Conservation (phyloP, 768 basidiomycete genomes). For the Russula ochroleuca region DNA sequence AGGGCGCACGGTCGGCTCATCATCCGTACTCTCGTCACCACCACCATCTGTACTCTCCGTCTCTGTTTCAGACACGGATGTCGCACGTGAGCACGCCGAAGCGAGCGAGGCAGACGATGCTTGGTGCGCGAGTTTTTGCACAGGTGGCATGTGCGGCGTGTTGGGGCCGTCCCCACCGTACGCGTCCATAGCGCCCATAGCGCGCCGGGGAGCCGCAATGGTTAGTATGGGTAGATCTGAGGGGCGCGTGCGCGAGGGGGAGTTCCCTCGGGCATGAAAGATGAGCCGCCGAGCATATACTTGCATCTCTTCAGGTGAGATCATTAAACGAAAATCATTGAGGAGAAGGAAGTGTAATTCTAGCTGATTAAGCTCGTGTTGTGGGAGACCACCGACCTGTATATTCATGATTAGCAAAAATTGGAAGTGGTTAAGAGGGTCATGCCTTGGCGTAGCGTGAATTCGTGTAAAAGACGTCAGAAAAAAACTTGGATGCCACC, state of each 20-base stretch:
- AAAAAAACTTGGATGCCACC: slow-evolving; percentile 99
- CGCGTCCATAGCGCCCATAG: slow-evolving; percentile 51
- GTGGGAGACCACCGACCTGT: slow-evolving; percentile 93
- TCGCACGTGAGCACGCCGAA: slow-evolving; percentile 33
- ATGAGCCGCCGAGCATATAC: slow-evolving; percentile 89
- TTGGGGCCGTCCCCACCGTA: slow-evolving; percentile 24
- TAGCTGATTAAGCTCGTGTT: slow-evolving; percentile 89
- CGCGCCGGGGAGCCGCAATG: slow-evolving; percentile 32
- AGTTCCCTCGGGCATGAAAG: slow-evolving; percentile 48
- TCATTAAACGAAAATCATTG: slow-evolving; percentile 90
- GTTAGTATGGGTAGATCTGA: slow-evolving; percentile 11
- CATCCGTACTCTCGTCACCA: slow-evolving; percentile 56
- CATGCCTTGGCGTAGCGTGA: slow-evolving; percentile 95
- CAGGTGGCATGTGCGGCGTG: slow-evolving; percentile 23
- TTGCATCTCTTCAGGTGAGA: slow-evolving; percentile 89
- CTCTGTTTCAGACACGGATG: slow-evolving; percentile 36
- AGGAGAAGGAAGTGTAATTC: slow-evolving; percentile 96
- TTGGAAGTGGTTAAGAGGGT: slow-evolving; percentile 20
- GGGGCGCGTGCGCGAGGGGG: slow-evolving; percentile 25
- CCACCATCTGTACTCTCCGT: slow-evolving; percentile 36
- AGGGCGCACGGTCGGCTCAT: slow-evolving; percentile 77
- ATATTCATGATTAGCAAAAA: slow-evolving; percentile 12
- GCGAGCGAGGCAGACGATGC: slow-evolving; percentile 27
- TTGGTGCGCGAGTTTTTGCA: slow-evolving; percentile 22
- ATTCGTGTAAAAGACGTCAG: slow-evolving; percentile 98